These are phyloP conservation scores for Phlyctochytrium bullatum DNA, from an alignment of 192 early-diverging fungal genomes.

Conservation along the genomic window DNA sequence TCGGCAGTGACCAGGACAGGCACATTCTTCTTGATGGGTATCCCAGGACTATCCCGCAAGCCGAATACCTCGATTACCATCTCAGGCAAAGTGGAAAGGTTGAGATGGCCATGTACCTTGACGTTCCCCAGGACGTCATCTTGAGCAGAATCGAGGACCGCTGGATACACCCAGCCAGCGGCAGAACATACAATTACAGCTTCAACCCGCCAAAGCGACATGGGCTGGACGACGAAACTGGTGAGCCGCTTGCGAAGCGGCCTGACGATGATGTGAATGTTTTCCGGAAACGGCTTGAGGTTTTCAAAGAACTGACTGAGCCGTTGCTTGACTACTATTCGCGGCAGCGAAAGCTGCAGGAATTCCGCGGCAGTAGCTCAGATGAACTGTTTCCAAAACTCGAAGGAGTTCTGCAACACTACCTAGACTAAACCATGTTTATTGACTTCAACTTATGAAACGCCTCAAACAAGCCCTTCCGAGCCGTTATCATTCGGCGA, in stretches of 20 bases:
- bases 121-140: slow-evolving; percentile 73
- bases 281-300: slow-evolving; percentile 73
- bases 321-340: slow-evolving; percentile 87
- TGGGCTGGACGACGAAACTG: slow-evolving; percentile 90
- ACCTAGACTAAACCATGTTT: slow-evolving; percentile 6
- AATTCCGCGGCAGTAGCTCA: slow-evolving; percentile 75
- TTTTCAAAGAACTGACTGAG: slow-evolving; percentile 73
- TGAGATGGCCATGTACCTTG: slow-evolving; percentile 84
- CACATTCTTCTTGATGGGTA: slow-evolving; percentile 55
- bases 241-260: slow-evolving; percentile 82
- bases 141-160: slow-evolving; percentile 84
- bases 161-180: slow-evolving; percentile 81
- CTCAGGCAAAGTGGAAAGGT: slow-evolving; percentile 62
- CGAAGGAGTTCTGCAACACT: slow-evolving; percentile 27
- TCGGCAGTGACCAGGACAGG: background rate
- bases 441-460: background rate
- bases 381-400: slow-evolving; percentile 93
- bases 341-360: slow-evolving; percentile 58
- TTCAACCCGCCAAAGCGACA: slow-evolving; percentile 87
- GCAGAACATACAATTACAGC: slow-evolving; percentile 88
- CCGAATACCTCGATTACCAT: slow-evolving; percentile 64
- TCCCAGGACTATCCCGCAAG: slow-evolving; percentile 83
- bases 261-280: slow-evolving; percentile 83
- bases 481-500: too few relatives aligned
- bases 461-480: background rate